Conservation (phyloP, 805 yeast genomes). For the Metschnikowia reukaufii region DNA sequence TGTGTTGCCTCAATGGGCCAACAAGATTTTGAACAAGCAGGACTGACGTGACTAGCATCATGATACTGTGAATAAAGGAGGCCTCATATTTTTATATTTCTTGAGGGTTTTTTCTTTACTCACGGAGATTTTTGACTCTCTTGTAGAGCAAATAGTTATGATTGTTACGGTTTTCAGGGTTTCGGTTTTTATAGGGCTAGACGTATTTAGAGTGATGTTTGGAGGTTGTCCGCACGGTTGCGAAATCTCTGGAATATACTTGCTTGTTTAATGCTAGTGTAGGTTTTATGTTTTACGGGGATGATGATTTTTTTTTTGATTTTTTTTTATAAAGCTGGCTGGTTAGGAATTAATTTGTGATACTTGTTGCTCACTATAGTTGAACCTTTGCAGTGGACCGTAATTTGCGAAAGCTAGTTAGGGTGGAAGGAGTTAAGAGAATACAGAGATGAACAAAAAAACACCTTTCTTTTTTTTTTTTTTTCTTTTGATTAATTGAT, state of each 20-base stretch:
- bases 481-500: too few species aligned
- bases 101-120: too few species aligned
- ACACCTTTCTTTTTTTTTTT: too few species aligned
- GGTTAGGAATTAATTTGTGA: too few species aligned
- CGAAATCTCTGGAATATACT: conserved; percentile 9
- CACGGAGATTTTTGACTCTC: too few species aligned
- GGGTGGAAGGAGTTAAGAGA: too few species aligned
- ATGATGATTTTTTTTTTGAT: background rate
- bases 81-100: background rate
- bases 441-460: too few species aligned
- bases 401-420: too few species aligned
- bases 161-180: conserved; percentile 7
- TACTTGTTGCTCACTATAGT: too few species aligned
- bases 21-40: conserved; percentile 40
- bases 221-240: conserved; percentile 4
- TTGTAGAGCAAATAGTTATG: conserved; percentile 1
- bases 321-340: too few species aligned
- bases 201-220: background rate
- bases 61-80: background rate
- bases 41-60: conserved; percentile 9
- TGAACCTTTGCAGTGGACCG: too few species aligned
- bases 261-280: conserved; percentile 8
- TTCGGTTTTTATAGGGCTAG: background rate
- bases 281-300: background rate
- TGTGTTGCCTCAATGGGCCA: conserved; percentile 90